Evolutionary conservation across 2,329 filamentous ascomycete species (phyloP).

Genomic region (Camptophora hylomeconis): DNA sequence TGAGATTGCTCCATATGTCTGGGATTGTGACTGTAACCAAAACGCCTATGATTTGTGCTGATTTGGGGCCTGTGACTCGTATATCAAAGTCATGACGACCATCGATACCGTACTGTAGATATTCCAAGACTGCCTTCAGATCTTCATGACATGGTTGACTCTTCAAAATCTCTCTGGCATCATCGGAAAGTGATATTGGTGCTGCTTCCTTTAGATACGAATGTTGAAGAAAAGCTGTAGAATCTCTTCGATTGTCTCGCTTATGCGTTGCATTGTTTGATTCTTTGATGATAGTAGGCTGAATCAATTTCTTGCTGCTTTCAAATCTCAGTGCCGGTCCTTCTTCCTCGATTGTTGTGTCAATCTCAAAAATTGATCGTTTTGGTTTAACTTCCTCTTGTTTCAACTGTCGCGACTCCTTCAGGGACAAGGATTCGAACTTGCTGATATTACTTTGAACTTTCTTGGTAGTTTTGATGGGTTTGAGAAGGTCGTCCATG

Average conservation of each 20-base stretch:
- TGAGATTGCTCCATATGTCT: slow-evolving; percentile 57
- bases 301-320: slow-evolving; percentile 4
- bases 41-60: slow-evolving; percentile 61
- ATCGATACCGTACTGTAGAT: slow-evolving; percentile 29
- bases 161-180: slow-evolving; percentile 48
- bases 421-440: slow-evolving; percentile 24
- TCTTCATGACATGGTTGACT: slow-evolving; percentile 49
- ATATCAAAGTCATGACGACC: slow-evolving; percentile 33
- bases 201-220: slow-evolving; percentile 10
- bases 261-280: slow-evolving; percentile 4
- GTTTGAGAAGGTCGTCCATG: slow-evolving; percentile 46
- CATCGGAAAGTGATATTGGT: slow-evolving; percentile 23
- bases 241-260: slow-evolving; percentile 11
- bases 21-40: slow-evolving; percentile 64
- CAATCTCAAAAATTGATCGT: slow-evolving; percentile 12
- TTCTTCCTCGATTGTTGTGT: slow-evolving; percentile 5
- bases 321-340: too few relatives aligned
- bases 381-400: too few relatives aligned
- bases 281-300: slow-evolving; percentile 17
- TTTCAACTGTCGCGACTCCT: too few relatives aligned
- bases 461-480: slow-evolving; percentile 40
- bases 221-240: slow-evolving; percentile 14
- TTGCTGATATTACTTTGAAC: slow-evolving; percentile 32
- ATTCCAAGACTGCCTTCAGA: slow-evolving; percentile 40
- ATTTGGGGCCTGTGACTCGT: slow-evolving; percentile 48